Evolutionary conservation across 768 basidiomycete genomes (phyloP).

Genomic region (Trametes sanguinea): DNA sequence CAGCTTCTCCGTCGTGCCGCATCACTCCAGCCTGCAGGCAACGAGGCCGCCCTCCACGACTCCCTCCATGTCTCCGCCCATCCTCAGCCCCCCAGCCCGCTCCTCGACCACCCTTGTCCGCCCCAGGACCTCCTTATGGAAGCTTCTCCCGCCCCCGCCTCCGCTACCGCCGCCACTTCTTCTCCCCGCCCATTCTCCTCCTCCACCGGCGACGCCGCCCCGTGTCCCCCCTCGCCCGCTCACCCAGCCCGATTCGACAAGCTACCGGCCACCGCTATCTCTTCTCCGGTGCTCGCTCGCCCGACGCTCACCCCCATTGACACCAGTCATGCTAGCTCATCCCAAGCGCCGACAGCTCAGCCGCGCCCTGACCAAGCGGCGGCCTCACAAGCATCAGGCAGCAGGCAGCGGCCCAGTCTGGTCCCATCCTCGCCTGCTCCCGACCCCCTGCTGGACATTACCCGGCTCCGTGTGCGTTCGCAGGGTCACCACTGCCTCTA

Average conservation of each 20-base stretch:
- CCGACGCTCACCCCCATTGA: constrained; percentile 20
- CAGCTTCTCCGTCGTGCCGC: constrained; percentile 33
- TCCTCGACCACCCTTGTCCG: constrained; percentile 29
- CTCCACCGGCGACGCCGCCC: constrained; percentile 1
- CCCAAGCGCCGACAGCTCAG: constrained; percentile 19
- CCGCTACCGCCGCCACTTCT: not conserved
- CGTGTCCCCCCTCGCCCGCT: not conserved
- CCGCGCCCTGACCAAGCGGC: constrained; percentile 15
- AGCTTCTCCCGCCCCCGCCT: constrained; percentile 15
- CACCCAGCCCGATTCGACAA: not conserved
- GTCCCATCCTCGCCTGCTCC: constrained; percentile 29
- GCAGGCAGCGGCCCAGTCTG: constrained; percentile 25
- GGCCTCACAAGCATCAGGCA: constrained; percentile 23
- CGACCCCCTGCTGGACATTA: constrained; percentile 72
- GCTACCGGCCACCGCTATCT: not conserved
- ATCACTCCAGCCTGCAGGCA: constrained; percentile 30
- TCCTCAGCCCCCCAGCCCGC: constrained; percentile 21
- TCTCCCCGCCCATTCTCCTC: constrained; percentile 7
- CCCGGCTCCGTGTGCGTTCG: constrained; percentile 70
- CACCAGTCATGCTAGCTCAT: constrained; percentile 20
- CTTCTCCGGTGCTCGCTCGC: constrained; percentile 9
- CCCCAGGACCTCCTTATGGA: constrained; percentile 42
- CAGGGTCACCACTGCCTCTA: constrained; percentile 69
- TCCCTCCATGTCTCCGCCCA: constrained; percentile 3
- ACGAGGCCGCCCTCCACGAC: constrained; percentile 35